Base-by-base conservation (phyloP, 805 yeast species). In the Brettanomyces custersianus region DNA sequence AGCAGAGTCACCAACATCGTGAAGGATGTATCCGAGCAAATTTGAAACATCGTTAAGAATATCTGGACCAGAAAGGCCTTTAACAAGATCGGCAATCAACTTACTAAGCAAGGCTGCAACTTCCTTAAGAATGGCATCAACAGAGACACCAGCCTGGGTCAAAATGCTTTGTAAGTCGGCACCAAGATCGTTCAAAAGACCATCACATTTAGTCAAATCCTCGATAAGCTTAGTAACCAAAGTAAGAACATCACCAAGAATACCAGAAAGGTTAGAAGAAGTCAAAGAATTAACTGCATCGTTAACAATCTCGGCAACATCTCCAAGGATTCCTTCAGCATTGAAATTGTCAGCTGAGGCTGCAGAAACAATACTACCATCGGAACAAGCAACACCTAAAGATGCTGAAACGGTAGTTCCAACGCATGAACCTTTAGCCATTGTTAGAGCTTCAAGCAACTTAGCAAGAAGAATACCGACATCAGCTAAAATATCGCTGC, bases 301-400 rank as follows among this genome's bases (percentile, higher is more conserved):
- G 13, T 30, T 20, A 19, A 30, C 16, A 20, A 30, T 30, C 24
- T 30, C 24, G 24, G 24, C 24, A 19, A 30, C 33, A 30, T 30
- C 24, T 19, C 33, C 33, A 10, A 17, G 24, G 16, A 30, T 20
- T 12, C 33, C 24, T n/a, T 18, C 24, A 19, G 21, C 24, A 20
- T 30, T 24, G 4, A n/a, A 30, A 18, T 15, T 3, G 16, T 8
- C 6, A 25, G 33, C 12, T 12, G 24, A 7, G 8, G 24, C 5
- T 20, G 24, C 8, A 10, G 24, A 12, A 20, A 16, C 19, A 5
- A 24, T 12, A 7, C 12, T 19, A 2, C 8, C 13, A n/a, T n/a
- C 16, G 19, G n/a, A 7, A 17, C 33, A 7, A 30, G 20, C 20
- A 30, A 12, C 33, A 10, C 5, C 16, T 20, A 30, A 24, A 20